phyloP scores from a whole-genome alignment of 75 land plant genomes.

The Picea sitchensis region DNA sequence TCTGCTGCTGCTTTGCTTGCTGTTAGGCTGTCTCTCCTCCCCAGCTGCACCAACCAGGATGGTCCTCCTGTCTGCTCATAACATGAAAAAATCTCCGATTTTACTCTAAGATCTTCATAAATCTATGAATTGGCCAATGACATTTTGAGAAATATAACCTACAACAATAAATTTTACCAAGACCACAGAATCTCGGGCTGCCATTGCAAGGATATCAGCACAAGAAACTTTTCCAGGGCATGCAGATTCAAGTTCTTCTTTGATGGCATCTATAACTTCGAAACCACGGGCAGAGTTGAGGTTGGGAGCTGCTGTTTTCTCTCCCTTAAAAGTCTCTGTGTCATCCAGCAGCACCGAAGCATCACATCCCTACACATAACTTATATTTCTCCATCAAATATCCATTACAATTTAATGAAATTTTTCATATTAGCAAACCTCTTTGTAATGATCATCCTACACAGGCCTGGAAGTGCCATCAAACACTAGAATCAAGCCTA shows the following conservation, averaged over 20 bases:
- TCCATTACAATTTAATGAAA: too few species aligned
- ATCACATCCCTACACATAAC: constrained; percentile 18
- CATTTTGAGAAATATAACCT: too few species aligned
- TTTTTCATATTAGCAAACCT: too few species aligned
- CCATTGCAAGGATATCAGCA: constrained; percentile 22
- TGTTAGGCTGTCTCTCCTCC: constrained; percentile 59
- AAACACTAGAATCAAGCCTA: too few species aligned
- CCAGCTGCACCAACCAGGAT: constrained; percentile 50
- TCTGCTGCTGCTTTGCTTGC: constrained; percentile 51
- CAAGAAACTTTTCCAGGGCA: constrained; percentile 19
- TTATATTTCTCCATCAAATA: too few species aligned
- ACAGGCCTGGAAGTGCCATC: too few species aligned
- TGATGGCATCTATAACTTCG: constrained; percentile 21
- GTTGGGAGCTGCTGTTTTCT: constrained; percentile 17
- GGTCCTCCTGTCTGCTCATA: constrained; percentile 59
- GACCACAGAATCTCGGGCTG: constrained; percentile 11
- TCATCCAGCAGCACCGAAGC: constrained; percentile 17
- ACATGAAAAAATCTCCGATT: not conserved
- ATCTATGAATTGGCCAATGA: too few species aligned
- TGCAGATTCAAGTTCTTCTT: constrained; percentile 13
- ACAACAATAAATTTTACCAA: not conserved
- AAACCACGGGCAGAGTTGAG: constrained; percentile 13
- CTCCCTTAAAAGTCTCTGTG: constrained; percentile 1
- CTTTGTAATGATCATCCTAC: too few species aligned
- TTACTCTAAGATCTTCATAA: too few species aligned